phyloP scores from a whole-genome alignment of 805 yeast species.

The Barnettozyma californica region DNA sequence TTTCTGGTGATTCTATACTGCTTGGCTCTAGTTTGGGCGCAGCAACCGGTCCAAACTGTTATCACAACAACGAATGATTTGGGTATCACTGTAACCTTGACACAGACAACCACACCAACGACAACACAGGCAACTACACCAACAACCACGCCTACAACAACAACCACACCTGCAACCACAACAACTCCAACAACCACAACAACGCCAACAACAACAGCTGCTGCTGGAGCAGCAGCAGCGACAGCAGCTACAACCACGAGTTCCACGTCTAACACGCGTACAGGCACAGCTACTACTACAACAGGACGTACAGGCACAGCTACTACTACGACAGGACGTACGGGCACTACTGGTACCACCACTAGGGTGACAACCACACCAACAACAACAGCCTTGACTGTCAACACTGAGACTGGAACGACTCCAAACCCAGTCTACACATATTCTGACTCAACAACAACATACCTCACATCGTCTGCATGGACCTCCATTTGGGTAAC shows the following conservation, averaged over 20 bases:
- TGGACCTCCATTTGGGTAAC: slow-evolving; percentile 48
- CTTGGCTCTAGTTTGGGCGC: not conserved
- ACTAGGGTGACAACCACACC: not conserved
- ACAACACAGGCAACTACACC: too few relatives aligned
- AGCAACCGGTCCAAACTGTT: slow-evolving; percentile 10
- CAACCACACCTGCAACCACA: too few relatives aligned
- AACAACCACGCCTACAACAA: too few relatives aligned
- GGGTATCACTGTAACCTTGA: slow-evolving; percentile 21
- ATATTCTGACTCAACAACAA: slow-evolving; percentile 26
- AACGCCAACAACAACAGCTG: too few relatives aligned
- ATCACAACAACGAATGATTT: slow-evolving; percentile 22
- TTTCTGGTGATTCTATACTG: not conserved
- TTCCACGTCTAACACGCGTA: not conserved
- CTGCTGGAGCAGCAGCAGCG: slow-evolving; percentile 3
- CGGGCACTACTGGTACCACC: not conserved
- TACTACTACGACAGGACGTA: not conserved
- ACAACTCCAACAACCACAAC: too few relatives aligned
- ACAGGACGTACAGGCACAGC: not conserved
- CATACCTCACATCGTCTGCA: slow-evolving; percentile 26
- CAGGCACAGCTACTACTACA: slow-evolving; percentile 1
- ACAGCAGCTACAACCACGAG: slow-evolving; percentile 8
- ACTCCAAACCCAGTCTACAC: slow-evolving; percentile 24
- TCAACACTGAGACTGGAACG: slow-evolving; percentile 11
- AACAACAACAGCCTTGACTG: slow-evolving; percentile 8
- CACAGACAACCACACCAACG: slow-evolving; percentile 11